phyloP scores from a whole-genome alignment of 2,329 filamentous ascomycete genomes.

The Aspergillus ochraceoroseus region DNA sequence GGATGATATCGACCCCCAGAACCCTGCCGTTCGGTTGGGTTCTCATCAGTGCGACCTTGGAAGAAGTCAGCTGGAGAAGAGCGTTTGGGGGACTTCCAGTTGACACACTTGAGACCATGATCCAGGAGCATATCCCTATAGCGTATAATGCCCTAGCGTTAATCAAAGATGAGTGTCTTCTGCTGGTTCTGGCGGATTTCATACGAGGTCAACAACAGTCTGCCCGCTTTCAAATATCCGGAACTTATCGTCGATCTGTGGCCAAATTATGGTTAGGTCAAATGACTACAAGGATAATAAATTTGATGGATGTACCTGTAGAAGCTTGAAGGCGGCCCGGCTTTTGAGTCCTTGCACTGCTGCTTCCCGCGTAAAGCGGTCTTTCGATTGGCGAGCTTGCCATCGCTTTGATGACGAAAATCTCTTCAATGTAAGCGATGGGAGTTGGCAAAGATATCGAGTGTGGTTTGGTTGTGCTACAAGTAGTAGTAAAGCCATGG shows the following conservation, averaged over 20 bases:
- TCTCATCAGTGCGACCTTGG: slow-evolving; percentile 72
- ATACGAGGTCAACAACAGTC: slow-evolving; percentile 82
- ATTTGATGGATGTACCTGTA: too few species aligned
- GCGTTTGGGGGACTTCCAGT: neutral
- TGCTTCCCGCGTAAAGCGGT: slow-evolving; percentile 69
- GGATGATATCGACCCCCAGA: slow-evolving; percentile 89
- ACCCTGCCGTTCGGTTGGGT: slow-evolving; percentile 73
- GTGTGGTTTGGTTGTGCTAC: neutral
- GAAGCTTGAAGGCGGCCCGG: slow-evolving; percentile 85
- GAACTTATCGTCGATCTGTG: slow-evolving; percentile 75
- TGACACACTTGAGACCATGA: slow-evolving; percentile 54
- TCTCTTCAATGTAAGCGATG: slow-evolving; percentile 20
- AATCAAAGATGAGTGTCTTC: slow-evolving; percentile 5
- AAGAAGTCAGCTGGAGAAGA: slow-evolving; percentile 11
- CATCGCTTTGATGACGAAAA: slow-evolving; percentile 65
- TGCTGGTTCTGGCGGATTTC: slow-evolving; percentile 4
- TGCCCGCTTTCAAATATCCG: slow-evolving; percentile 72
- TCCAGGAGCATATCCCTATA: slow-evolving; percentile 50
- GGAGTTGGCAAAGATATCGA: slow-evolving; percentile 23
- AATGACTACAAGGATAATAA: too few species aligned
- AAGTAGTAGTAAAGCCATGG: slow-evolving; percentile 1
- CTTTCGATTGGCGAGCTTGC: slow-evolving; percentile 71
- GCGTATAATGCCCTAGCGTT: neutral
- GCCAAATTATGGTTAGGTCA: neutral
- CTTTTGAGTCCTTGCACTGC: slow-evolving; percentile 78